Conservation (phyloP, 352 stramenopile genomes). For the Pythium rhizo-oryzae region DNA sequence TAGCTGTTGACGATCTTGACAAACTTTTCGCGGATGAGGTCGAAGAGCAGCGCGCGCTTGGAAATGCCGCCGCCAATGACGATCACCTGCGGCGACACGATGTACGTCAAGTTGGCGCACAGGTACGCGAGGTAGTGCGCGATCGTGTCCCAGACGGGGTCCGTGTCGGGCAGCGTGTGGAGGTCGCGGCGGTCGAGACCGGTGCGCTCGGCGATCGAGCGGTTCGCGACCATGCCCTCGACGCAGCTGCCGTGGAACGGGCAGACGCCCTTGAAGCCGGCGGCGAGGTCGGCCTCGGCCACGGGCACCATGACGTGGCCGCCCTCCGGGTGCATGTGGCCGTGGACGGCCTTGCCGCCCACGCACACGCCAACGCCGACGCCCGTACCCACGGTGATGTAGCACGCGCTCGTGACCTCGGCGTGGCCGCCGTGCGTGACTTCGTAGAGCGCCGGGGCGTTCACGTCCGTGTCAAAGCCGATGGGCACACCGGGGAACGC, state of each 20-base stretch:
- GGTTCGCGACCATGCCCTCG: conserved; percentile 91
- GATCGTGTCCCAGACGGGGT: conserved; percentile 93
- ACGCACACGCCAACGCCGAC: conserved; percentile 95
- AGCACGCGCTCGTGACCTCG: conserved; percentile 81
- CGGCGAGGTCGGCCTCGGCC: conserved; percentile 75
- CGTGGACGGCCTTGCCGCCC: conserved; percentile 91
- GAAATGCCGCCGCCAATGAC: conserved; percentile 96
- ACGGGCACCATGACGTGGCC: conserved; percentile 80
- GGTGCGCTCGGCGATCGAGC: conserved; percentile 90
- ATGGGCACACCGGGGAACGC: conserved; percentile 77
- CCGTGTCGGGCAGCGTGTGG: conserved; percentile 80
- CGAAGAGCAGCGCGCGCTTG: conserved; percentile 88
- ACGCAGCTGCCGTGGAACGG: conserved; percentile 93
- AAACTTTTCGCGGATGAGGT: conserved; percentile 80
- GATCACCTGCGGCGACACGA: conserved; percentile 94
- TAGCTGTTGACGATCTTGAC: conserved; percentile 79
- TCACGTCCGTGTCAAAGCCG: conserved; percentile 98
- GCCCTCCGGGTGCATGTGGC: conserved; percentile 95
- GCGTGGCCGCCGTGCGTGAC: conserved; percentile 83
- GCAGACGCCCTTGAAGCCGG: conserved; percentile 77
- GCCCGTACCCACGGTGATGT: conserved; percentile 97
- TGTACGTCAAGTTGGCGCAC: conserved; percentile 93
- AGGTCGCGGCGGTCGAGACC: conserved; percentile 73
- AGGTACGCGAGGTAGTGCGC: conserved; percentile 96
- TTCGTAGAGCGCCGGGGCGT: conserved; percentile 96